These are phyloP conservation scores for Rhodosporidiobolus sp. DNA, from an alignment of 768 basidiomycete species.

Conservation along the genomic window DNA sequence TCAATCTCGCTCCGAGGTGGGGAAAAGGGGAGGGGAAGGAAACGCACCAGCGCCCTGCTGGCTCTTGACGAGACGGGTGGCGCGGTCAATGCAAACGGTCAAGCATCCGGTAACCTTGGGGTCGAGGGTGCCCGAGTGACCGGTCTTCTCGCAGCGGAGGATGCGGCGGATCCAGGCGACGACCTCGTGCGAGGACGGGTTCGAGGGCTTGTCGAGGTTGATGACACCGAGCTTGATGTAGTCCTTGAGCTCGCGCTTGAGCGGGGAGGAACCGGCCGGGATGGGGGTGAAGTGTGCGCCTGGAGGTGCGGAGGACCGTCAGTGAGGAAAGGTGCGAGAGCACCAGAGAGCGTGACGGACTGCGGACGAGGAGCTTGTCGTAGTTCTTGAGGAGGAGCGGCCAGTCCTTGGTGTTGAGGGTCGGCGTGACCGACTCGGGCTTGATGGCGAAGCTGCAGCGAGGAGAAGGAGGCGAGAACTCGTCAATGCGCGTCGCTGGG, in stretches of 20 bases:
- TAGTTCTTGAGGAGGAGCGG: constrained; percentile 97
- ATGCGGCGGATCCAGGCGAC: constrained; percentile 99
- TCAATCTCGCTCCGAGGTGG: constrained; percentile 5
- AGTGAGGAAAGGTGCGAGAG: neutral
- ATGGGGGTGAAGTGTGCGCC: constrained; percentile 98
- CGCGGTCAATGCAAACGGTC: constrained; percentile 98
- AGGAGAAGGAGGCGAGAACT: neutral
- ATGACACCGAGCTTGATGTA: constrained; percentile 99
- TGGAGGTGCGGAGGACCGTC: constrained; percentile 55
- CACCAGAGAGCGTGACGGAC: neutral
- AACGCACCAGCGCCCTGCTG: constrained; percentile 88
- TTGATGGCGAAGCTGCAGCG: constrained; percentile 57
- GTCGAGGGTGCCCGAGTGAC: constrained; percentile 96
- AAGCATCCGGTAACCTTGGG: constrained; percentile 98
- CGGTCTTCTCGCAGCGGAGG: constrained; percentile 93
- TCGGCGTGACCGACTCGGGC: constrained; percentile 61
- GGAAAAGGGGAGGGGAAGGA: neutral
- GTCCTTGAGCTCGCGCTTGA: constrained; percentile 85
- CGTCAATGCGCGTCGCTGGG: neutral
- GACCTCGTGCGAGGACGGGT: constrained; percentile 88
- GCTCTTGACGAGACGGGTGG: constrained; percentile 93
- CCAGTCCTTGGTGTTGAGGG: constrained; percentile 94
- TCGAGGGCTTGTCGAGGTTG: constrained; percentile 98
- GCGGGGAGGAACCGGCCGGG: constrained; percentile 83
- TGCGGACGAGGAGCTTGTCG: constrained; percentile 61